Conservation (phyloP, 495 filamentous ascomycete species). For the Tetracladium setigerum region DNA sequence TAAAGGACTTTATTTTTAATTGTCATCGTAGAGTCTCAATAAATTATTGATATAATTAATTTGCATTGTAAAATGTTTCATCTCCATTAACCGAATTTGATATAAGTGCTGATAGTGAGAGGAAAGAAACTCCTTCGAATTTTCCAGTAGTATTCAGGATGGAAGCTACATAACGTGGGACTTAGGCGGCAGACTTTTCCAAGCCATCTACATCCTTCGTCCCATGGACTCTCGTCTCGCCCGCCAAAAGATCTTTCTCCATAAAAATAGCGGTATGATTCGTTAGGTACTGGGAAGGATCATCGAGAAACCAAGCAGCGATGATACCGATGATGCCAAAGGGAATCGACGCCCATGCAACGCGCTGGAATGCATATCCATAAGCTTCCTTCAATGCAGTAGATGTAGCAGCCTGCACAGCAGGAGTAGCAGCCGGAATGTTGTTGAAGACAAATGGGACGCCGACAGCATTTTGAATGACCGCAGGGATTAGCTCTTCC, state of each 20-base stretch:
- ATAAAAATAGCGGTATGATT: constrained; percentile 29
- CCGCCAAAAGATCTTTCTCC: constrained; percentile 11
- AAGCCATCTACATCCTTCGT: too few relatives aligned
- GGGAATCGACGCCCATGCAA: constrained; percentile 24
- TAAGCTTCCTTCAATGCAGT: constrained; percentile 18
- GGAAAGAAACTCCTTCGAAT: too few relatives aligned
- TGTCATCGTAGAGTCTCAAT: too few relatives aligned
- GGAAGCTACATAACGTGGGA: too few relatives aligned
- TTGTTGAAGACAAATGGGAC: constrained; percentile 15
- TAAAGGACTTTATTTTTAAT: too few relatives aligned
- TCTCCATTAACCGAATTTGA: too few relatives aligned
- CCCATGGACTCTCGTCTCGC: too few relatives aligned
- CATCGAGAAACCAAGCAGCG: constrained; percentile 18
- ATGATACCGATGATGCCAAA: constrained; percentile 27
- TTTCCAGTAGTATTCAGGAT: too few relatives aligned
- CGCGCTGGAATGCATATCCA: constrained; percentile 26
- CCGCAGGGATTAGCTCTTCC: constrained; percentile 15
- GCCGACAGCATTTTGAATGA: constrained; percentile 15
- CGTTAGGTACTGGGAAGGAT: constrained; percentile 25
- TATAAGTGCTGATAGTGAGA: too few relatives aligned
- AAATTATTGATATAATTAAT: too few relatives aligned
- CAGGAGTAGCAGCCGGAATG: constrained; percentile 12
- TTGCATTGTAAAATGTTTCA: too few relatives aligned
- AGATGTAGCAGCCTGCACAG: constrained; percentile 12
- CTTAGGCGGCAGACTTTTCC: too few relatives aligned